Conservation (phyloP, 306 rosid species). For the Cicer arietinum region DNA sequence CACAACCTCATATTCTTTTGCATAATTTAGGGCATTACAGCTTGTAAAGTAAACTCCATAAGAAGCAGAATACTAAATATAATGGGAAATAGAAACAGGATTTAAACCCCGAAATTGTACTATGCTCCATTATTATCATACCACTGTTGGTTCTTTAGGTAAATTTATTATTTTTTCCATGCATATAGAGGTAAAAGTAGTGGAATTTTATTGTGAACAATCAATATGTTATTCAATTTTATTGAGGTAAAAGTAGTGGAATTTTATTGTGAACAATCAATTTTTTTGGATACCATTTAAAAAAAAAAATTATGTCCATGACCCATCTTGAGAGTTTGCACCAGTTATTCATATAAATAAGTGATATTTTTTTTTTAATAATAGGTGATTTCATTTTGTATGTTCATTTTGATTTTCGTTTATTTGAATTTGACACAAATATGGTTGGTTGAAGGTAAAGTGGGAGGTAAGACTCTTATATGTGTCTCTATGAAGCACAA, state of each 20-base stretch:
- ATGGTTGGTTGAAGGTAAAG: not conserved
- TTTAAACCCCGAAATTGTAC: conserved; percentile 8
- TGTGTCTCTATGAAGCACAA: too few relatives aligned
- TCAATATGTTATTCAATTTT: not conserved
- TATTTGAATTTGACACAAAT: not conserved
- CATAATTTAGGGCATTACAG: conserved; percentile 47
- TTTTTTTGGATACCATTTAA: not conserved
- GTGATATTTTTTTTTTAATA: not conserved
- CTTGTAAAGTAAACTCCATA: conserved; percentile 47
- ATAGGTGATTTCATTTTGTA: not conserved
- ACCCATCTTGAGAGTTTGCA: not conserved
- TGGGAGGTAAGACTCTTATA: not conserved
- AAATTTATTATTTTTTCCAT: not conserved
- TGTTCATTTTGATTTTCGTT: not conserved
- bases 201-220: not conserved
- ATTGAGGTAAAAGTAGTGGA: not conserved
- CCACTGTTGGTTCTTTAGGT: not conserved
- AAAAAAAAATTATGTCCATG: not conserved
- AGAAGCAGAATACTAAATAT: conserved; percentile 40
- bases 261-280: not conserved
- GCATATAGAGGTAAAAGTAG: not conserved
- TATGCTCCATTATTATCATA: not conserved
- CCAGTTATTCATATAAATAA: not conserved
- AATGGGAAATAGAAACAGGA: conserved; percentile 21
- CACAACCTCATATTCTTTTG: conserved; percentile 45